Evolutionary conservation across 495 filamentous ascomycete genomes (phyloP), one percentile per base, ranked within the genome.

Genomic region (Polyplosphaeria fusca): DNA sequence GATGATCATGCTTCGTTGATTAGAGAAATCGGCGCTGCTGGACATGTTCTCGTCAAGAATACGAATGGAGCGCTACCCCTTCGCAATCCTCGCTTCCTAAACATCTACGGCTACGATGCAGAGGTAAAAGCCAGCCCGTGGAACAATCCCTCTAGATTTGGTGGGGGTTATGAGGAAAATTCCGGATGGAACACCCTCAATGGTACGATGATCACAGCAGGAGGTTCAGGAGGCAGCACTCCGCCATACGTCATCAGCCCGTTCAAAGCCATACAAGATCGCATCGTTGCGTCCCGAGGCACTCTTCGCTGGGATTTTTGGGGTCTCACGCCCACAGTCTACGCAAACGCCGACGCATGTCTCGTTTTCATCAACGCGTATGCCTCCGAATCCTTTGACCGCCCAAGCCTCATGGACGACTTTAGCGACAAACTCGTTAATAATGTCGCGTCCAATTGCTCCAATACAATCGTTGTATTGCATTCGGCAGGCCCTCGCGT

Each of bases 1-100:
- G 75, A 67, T 12, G 65, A 75, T 48, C 70, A 81, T 68, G 62
- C 68, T 0, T 59, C 62, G 1, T 51, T 80, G 20, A 83, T 85
- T 48, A 71, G 80, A 4, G 65, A 78, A 61, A 76, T 80, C 19
- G 80, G 73, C 7, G 76, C 79, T 2, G 81, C 76, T 23, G 77
- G 77, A 5, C 77, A 71, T 12, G 82, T 86, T 0, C 58, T 87
- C 28, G 68, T 88, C 1, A 86, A 88, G 71, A 87, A 86, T 49
- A 57, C 63, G n/a, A 74, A 79, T 27, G 62, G 70, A 19, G 72
- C 74, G 2, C 63, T 88, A 3, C 84, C 83, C 0, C 66, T 87
- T 28, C 70, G 67, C 3, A 69, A 64, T 0, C 76, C 78, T 4
- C 69, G 61, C 20, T 80, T 73, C 58, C 72, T 87, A 12, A 77